Base-by-base conservation (phyloP, 129 eudicot species). In the Tagetes patula region DNA sequence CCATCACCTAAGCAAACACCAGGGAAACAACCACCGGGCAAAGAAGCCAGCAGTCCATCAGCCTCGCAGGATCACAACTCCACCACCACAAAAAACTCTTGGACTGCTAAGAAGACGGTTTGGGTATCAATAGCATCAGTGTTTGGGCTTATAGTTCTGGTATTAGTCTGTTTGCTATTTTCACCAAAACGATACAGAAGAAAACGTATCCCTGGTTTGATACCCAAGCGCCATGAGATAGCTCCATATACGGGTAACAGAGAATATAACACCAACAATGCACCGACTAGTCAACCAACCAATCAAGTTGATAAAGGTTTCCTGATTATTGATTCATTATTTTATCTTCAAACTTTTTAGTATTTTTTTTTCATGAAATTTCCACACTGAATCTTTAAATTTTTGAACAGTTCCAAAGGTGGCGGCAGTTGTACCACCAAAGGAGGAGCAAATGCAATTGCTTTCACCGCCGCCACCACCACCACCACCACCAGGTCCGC, bases 111-210 rank as follows among this genome's bases (percentile, higher is more conserved):
- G 79, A 90, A 82, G 82, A 80, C 83, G 48, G 91, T 90, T 65
- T 78, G 96, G 92, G 88, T 94, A 68, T 71, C 96, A 27, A 90
- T 94, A 71, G 90, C 82, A 0, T 71, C 93, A 3, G 84, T 88
- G 64, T 70, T 90, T 64, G 84, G 78, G 38, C 69, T 94, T 71
- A 54, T 90, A 71, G 61, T 94, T 64, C 63, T 94, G 81, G 81
- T 76, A 31, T 80, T 87, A 58, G 80, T 85, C 42, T 68, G 89
- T 60, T 67, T 94, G 6, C 87, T 94, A 48, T 88, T 83, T 46
- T 7, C 89, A 80, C 96, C 98, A 55, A 84, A 74, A 46, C 85
- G 84, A 72, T 42, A 41, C 58, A 75, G 82, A 75, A 71, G 87
- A 80, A 86, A 83, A 70, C 81, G 80, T 54, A 85, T 77, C 45